phyloP scores from a whole-genome alignment of 2,329 filamentous ascomycete genomes.

The Pyrenophora graminea region DNA sequence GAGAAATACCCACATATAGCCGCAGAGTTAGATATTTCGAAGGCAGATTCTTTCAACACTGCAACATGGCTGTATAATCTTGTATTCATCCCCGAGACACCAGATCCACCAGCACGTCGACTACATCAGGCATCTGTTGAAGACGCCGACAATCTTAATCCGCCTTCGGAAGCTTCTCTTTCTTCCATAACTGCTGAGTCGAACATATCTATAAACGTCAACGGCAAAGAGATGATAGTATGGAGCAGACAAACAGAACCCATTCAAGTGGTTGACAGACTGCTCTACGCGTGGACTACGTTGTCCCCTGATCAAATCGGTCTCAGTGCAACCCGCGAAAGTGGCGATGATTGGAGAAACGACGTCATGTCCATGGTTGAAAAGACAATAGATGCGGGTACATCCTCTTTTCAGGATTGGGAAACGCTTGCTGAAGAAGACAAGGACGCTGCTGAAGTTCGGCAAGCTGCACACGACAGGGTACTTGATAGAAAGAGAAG shows the following conservation, averaged over 20 bases:
- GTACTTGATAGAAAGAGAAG: too few relatives aligned
- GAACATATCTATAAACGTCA: not conserved
- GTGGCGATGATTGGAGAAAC: conserved; percentile 4
- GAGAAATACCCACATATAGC: conserved; percentile 3
- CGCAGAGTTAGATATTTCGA: conserved; percentile 15
- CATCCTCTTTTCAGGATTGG: conserved; percentile 1
- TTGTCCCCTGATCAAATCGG: conserved; percentile 13
- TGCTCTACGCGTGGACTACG: conserved; percentile 21
- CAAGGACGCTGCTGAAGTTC: too few relatives aligned
- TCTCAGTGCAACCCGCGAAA: conserved; percentile 9
- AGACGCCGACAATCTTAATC: not conserved
- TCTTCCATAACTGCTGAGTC: not conserved
- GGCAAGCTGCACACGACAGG: too few relatives aligned
- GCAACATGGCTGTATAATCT: conserved; percentile 29
- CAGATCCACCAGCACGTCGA: not conserved
- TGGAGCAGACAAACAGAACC: conserved; percentile 17
- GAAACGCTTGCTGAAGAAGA: not conserved
- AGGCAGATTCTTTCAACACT: conserved; percentile 19
- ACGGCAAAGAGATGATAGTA: conserved; percentile 1
- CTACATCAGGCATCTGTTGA: conserved; percentile 5
- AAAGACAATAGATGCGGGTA: not conserved
- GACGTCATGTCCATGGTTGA: not conserved
- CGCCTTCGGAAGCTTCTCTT: not conserved
- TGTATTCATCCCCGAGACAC: conserved; percentile 13
- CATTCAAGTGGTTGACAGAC: conserved; percentile 17